Evolutionary conservation across 129 eudicot genomes (phyloP), one percentile per base, ranked within the genome.

Genomic region (Artemisia tridentata): DNA sequence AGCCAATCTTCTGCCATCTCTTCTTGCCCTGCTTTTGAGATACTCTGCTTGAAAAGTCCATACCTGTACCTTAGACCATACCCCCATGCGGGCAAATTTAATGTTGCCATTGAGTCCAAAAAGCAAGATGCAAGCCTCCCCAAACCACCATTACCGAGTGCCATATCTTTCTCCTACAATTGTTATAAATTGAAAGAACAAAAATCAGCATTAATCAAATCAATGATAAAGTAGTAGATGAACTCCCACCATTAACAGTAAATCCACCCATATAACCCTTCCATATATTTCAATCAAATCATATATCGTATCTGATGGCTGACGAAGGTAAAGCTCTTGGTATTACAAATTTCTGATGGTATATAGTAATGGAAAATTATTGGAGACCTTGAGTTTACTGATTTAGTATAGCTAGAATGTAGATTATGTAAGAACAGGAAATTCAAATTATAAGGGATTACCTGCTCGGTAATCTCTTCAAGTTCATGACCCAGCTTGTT

Each of bases 81-180:
- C 2, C 99, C 99, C 99, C 99, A 95, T 69, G 99, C 99, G 21
- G 99, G 99, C 78, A 90, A 76, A 80, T 86, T 95, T 80, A 95
- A 81, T 15, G 99, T 95, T 53, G 97, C 96, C 99, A 95, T 95
- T 6, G 99, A 95, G 81, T 95, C 99, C 65, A 95, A 76, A 81
- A 95, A 95, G 82, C 99, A 95, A 52, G 99, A 95, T 19, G 99
- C 99, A 75, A 95, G 99, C 71, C 99, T 86, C 52, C 96, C 96
- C 25, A 91, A 81, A 69, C 97, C 97, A 76, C 97, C 97, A 75
- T 95, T 95, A 65, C 99, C 99, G 43, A 95, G 97, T 56, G 99
- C 99, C 72, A 96, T 96, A 86, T 95, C 99, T 81, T 88, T 95
- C 62, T 95, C 99, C 99, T 95, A 52, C 43, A 82, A 75, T 23